phyloP scores from a whole-genome alignment of 768 basidiomycete genomes.

The Russula sp. region DNA sequence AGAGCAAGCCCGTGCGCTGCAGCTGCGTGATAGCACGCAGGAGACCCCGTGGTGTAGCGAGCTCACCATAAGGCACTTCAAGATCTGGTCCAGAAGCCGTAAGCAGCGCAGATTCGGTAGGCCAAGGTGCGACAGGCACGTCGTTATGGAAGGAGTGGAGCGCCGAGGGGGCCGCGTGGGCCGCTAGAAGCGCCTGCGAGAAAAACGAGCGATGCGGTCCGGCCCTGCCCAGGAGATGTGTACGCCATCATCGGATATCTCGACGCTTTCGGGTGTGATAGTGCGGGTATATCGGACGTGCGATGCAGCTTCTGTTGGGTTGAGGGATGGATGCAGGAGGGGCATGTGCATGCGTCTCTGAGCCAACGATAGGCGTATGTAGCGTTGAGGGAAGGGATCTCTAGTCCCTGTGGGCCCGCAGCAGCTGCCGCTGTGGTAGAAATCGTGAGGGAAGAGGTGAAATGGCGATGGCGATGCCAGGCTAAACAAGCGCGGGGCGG shows the following conservation, averaged over 20 bases:
- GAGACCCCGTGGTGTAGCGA: slow-evolving; percentile 47
- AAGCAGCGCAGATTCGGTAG: slow-evolving; percentile 33
- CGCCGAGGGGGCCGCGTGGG: slow-evolving; percentile 43
- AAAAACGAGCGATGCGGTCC: slow-evolving; percentile 63
- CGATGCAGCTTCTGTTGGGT: slow-evolving; percentile 74
- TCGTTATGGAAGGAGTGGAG: slow-evolving; percentile 49
- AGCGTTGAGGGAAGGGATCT: slow-evolving; percentile 38
- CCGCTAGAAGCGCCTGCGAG: slow-evolving; percentile 45
- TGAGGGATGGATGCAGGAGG: slow-evolving; percentile 69
- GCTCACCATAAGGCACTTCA: slow-evolving; percentile 53
- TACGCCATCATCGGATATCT: slow-evolving; percentile 46
- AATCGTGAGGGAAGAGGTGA: neutral
- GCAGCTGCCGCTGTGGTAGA: slow-evolving; percentile 7
- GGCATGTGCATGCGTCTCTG: slow-evolving; percentile 78
- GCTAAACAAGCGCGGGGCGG: neutral
- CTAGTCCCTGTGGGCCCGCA: slow-evolving; percentile 11
- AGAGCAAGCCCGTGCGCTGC: slow-evolving; percentile 65
- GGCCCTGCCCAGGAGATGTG: slow-evolving; percentile 47
- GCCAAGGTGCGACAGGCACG: slow-evolving; percentile 46
- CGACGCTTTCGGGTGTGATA: slow-evolving; percentile 45
- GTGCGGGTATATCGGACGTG: slow-evolving; percentile 60
- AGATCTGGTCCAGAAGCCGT: slow-evolving; percentile 44
- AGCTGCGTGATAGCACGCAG: slow-evolving; percentile 66
- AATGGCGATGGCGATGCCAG: neutral
- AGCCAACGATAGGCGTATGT: slow-evolving; percentile 73